phyloP scores from a whole-genome alignment of 306 rosid genomes.

The Citrullus mucosospermus region DNA sequence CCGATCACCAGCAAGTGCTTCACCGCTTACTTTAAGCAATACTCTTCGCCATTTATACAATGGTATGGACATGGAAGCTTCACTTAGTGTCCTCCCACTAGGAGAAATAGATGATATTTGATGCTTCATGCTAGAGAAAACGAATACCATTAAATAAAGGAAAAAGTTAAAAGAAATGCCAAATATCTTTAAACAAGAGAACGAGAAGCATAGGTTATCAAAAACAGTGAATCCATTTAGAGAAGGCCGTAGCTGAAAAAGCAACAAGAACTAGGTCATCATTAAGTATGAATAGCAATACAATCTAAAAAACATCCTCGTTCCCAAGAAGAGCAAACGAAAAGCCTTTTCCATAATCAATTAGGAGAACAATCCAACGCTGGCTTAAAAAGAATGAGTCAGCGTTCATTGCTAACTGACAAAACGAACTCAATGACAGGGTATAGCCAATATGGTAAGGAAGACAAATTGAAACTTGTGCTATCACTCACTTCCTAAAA shows the following conservation, averaged over 20 bases:
- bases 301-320: not conserved
- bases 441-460: not conserved
- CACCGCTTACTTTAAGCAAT: slow-evolving; percentile 94
- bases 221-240: not conserved
- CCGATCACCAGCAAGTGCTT: slow-evolving; percentile 92
- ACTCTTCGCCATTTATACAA: slow-evolving; percentile 76
- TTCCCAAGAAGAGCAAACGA: not conserved
- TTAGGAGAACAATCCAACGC: not conserved
- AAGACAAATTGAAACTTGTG: not conserved
- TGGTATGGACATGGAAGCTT: slow-evolving; percentile 26
- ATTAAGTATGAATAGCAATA: not conserved
- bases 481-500: not conserved
- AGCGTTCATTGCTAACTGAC: not conserved
- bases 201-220: not conserved
- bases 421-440: not conserved
- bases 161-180: not conserved
- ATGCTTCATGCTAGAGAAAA: slow-evolving; percentile 21
- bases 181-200: not conserved
- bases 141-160: not conserved
- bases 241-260: not conserved
- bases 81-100: slow-evolving; percentile 46
- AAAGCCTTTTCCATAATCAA: not conserved
- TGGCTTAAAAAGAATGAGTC: not conserved
- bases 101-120: slow-evolving; percentile 43
- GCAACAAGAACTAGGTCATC: not conserved